These are phyloP conservation scores for Nakaseomyces sp. DNA, from an alignment of 1,139 yeast species.

Conservation along the genomic window DNA sequence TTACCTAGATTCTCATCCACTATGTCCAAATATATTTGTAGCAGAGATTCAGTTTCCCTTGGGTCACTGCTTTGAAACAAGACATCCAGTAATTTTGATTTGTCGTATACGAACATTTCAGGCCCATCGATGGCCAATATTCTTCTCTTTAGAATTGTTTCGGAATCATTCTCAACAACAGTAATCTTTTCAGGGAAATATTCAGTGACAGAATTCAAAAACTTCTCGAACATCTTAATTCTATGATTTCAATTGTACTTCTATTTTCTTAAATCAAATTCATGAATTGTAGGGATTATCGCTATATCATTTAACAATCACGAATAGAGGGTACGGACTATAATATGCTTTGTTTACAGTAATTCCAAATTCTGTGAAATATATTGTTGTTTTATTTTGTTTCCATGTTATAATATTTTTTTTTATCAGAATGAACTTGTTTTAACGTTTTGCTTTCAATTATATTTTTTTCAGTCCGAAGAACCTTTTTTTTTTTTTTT, in stretches of 20 bases:
- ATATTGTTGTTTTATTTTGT: no score
- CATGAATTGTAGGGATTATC: no score
- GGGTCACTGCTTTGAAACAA: neutral
- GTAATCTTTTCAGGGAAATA: neutral
- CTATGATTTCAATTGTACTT: no score
- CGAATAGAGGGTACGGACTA: no score
- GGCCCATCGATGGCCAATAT: neutral
- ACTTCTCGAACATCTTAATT: neutral
- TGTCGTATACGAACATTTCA: neutral
- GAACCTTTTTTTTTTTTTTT: no score
- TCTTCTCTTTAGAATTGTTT: neutral
- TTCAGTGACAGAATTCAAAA: neutral
- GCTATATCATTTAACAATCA: no score
- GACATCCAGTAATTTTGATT: neutral
- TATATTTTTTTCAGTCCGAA: no score
- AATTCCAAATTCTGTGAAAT: no score
- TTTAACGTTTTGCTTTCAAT: no score
- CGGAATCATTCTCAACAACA: neutral
- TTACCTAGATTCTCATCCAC: slow-evolving; percentile 22
- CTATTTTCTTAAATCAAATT: neutral
- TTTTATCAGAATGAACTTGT: no score
- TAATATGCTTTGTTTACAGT: no score
- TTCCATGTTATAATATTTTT: no score
- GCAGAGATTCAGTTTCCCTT: neutral
- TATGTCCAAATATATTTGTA: slow-evolving; percentile 10